Evolutionary conservation across 352 stramenopile species (phyloP).

Genomic region (Pythium grandisporangium): DNA sequence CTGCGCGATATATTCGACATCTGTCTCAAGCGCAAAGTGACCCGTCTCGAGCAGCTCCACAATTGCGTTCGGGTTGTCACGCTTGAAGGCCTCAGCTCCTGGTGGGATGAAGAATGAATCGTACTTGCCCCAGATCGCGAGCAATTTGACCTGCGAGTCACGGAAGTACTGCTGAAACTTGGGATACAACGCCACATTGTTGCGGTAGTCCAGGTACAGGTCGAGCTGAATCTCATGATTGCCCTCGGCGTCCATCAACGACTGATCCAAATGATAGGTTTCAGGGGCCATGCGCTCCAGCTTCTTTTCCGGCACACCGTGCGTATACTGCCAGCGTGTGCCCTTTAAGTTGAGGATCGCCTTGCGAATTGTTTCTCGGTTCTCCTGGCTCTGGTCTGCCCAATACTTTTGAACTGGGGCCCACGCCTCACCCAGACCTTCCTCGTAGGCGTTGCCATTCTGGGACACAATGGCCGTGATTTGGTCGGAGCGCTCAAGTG

Average conservation of each 20-base stretch:
- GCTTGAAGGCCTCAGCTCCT: constrained; percentile 2
- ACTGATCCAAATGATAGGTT: constrained; percentile 2
- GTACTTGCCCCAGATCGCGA: constrained; percentile 8
- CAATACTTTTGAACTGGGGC: constrained; percentile 4
- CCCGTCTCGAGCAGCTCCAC: constrained; percentile 7
- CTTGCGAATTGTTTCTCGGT: constrained; percentile 1
- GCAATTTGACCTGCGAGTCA: constrained; percentile 2
- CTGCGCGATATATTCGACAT: constrained; percentile 7
- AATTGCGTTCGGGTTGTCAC: neutral
- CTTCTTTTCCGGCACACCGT: constrained; percentile 1
- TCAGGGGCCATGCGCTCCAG: constrained; percentile 4
- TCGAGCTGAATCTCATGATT: constrained; percentile 10
- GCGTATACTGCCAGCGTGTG: constrained; percentile 3
- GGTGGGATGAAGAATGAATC: constrained; percentile 9
- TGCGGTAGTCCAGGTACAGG: constrained; percentile 5
- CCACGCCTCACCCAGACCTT: constrained; percentile 3
- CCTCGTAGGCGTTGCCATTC: constrained; percentile 6
- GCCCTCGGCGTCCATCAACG: constrained; percentile 2
- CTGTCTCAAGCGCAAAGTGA: constrained; percentile 4
- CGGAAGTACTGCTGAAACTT: constrained; percentile 8
- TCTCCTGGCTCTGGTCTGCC: neutral
- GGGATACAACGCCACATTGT: constrained; percentile 4
- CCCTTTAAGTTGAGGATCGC: constrained; percentile 1
- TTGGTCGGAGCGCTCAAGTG: neutral
- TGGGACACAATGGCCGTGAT: constrained; percentile 1